Conservation (phyloP, 805 yeast genomes). For the Sugiyamaella boreocaroliniensis region DNA sequence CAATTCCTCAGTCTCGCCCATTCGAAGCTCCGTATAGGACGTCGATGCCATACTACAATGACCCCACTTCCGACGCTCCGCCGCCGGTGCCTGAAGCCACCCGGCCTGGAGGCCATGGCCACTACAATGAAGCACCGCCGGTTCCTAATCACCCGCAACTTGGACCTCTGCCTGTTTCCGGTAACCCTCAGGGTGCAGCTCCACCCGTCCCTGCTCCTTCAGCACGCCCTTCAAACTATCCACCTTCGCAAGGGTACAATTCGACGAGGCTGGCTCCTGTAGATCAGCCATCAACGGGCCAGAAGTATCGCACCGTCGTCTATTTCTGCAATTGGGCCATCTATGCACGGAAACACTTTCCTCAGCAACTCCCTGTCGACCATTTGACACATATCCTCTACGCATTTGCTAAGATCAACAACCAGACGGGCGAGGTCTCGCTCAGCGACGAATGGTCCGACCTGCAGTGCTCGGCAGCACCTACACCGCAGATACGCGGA, state of each 20-base stretch:
- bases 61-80: background rate
- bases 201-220: background rate
- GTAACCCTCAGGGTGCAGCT: background rate
- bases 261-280: background rate
- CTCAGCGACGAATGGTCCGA: constrained; percentile 67
- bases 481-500: constrained; percentile 16
- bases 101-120: background rate
- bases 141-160: too few species aligned
- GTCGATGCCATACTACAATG: background rate
- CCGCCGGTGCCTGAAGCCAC: background rate
- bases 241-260: background rate
- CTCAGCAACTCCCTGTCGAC: constrained; percentile 52
- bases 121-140: background rate
- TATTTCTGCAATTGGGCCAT: constrained; percentile 49
- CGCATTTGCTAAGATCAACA: constrained; percentile 63
- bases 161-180: too few species aligned
- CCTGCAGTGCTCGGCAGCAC: constrained; percentile 17
- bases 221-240: too few species aligned
- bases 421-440: constrained; percentile 44
- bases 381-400: constrained; percentile 64
- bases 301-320: constrained; percentile 14
- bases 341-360: constrained; percentile 53
- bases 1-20: background rate
- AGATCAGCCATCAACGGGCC: background rate
- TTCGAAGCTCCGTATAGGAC: background rate